Evolutionary conservation across 768 basidiomycete species (phyloP).

Genomic region (Megacollybia marginata): DNA sequence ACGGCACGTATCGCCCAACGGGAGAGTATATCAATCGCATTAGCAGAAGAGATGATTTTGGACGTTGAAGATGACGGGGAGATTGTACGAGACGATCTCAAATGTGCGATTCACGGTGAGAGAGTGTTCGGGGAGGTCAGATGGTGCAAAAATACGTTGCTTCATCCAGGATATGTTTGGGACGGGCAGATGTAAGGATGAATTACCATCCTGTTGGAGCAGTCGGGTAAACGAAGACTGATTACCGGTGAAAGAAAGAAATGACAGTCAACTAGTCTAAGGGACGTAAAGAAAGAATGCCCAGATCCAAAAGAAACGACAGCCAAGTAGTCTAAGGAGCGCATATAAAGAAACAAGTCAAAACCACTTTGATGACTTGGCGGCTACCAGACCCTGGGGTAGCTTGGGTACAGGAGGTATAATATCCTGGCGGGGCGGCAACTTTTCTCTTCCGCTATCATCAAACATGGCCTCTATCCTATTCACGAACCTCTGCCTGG

Average conservation of each 20-base stretch:
- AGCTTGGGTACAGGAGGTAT: slow-evolving; percentile 41
- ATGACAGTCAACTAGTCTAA: too few species aligned
- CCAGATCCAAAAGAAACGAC: too few species aligned
- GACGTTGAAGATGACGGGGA: slow-evolving; percentile 65
- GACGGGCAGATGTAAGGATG: too few species aligned
- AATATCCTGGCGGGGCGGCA: slow-evolving; percentile 14
- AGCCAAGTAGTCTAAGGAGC: too few species aligned
- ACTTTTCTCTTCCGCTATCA: slow-evolving; percentile 25
- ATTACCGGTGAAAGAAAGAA: too few species aligned
- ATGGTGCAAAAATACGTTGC: too few species aligned
- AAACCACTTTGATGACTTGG: not conserved
- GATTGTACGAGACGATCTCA: slow-evolving; percentile 70
- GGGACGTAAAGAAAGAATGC: too few species aligned
- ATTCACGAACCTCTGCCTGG: slow-evolving; percentile 40
- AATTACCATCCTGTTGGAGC: too few species aligned
- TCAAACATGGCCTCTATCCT: slow-evolving; percentile 49
- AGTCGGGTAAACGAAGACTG: too few species aligned
- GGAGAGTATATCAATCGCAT: slow-evolving; percentile 65
- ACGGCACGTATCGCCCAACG: slow-evolving; percentile 64
- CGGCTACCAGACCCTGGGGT: slow-evolving; percentile 11
- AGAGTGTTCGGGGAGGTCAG: too few species aligned
- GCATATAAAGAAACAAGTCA: not conserved
- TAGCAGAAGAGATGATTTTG: slow-evolving; percentile 73
- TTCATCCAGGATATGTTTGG: too few species aligned
- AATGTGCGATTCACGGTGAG: slow-evolving; percentile 17